These are phyloP conservation scores for Sugiyamaella neomexicana DNA, from an alignment of 1,139 yeast species.

Conservation along the genomic window DNA sequence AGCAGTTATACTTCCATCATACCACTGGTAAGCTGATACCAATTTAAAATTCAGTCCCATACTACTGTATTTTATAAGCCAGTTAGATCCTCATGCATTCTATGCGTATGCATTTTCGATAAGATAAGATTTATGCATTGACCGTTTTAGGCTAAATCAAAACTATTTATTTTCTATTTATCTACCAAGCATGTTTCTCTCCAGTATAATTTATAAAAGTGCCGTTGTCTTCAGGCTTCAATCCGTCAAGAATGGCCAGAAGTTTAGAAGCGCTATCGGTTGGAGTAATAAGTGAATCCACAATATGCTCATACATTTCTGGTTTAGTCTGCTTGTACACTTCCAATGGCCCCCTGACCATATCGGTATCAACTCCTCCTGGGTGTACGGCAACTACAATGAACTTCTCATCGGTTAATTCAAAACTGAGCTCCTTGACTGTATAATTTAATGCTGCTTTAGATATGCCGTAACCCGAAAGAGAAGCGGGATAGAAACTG, in stretches of 20 bases:
- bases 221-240: conserved; percentile 18
- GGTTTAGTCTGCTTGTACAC: not conserved
- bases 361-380: conserved; percentile 40
- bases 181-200: conserved; percentile 11
- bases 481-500: conserved; percentile 23
- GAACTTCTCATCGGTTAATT: conserved; percentile 33
- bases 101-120: not conserved
- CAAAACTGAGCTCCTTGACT: conserved; percentile 32
- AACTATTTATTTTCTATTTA: not conserved
- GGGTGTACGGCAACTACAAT: conserved; percentile 39
- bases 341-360: conserved; percentile 26
- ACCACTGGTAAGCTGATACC: no score
- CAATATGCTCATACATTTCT: not conserved
- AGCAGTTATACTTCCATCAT: no score
- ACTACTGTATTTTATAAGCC: not conserved
- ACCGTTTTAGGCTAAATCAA: no score
- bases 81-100: not conserved
- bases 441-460: conserved; percentile 43
- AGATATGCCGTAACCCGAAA: conserved; percentile 41
- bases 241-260: conserved; percentile 15
- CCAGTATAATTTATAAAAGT: conserved; percentile 22
- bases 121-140: conserved; percentile 10
- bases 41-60: no score
- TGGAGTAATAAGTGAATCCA: not conserved
- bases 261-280: conserved; percentile 19